Conservation (phyloP, 1,284 basidiomycete genomes). For the Boletus sp. region DNA sequence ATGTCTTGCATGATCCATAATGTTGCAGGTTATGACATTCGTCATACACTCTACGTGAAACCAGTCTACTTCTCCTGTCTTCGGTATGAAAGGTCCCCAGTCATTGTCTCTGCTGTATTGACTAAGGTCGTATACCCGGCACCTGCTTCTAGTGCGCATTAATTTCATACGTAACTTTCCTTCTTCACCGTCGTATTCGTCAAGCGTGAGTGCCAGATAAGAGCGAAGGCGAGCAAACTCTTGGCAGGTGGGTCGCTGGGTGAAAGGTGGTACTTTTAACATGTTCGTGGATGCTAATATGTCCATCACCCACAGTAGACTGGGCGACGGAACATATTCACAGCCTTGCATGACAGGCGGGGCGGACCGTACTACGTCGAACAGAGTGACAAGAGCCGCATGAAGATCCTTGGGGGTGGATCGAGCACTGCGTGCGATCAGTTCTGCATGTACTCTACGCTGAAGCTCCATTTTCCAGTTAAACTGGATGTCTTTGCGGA, state of each 20-base stretch:
- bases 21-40: constrained; percentile 56
- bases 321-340: constrained; percentile 32
- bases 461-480: constrained; percentile 42
- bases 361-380: constrained; percentile 41
- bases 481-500: constrained; percentile 17
- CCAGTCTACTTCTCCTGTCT: constrained; percentile 50
- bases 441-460: constrained; percentile 39
- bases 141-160: constrained; percentile 46
- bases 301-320: constrained; percentile 40
- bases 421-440: constrained; percentile 27
- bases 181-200: constrained; percentile 29
- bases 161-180: constrained; percentile 28
- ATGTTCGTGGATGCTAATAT: constrained; percentile 36
- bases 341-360: constrained; percentile 32
- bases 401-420: constrained; percentile 31
- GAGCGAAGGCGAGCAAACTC: constrained; percentile 36
- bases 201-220: constrained; percentile 41
- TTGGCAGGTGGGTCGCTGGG: constrained; percentile 22
- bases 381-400: constrained; percentile 40
- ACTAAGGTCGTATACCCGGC: constrained; percentile 60
- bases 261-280: constrained; percentile 28
- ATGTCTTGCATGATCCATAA: constrained; percentile 43
- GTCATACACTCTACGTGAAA: constrained; percentile 54
- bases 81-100: constrained; percentile 53
- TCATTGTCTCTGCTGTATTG: constrained; percentile 46